Percentiles rank a stretch among this genome's conserved stretches.
Evolutionary conservation across 2,329 filamentous ascomycete species (phyloP).

Genomic region (Aspergillus hortae): DNA sequence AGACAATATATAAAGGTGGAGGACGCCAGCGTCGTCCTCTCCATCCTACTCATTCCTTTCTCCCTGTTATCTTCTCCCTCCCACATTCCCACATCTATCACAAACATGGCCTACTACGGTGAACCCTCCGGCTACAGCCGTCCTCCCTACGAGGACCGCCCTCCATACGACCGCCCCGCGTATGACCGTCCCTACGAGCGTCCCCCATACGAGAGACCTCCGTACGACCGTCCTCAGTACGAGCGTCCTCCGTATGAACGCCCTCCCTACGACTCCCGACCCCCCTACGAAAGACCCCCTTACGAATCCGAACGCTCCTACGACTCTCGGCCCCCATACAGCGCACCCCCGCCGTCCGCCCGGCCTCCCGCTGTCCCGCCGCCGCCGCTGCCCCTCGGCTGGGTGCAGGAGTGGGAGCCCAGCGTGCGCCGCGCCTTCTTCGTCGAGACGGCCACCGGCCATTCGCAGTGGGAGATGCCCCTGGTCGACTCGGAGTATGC

Average conservation of each 20-base stretch:
- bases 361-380: conserved; percentile 42
- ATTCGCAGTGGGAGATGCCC: conserved; percentile 63
- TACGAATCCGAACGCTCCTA: conserved; percentile 16
- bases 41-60: not conserved
- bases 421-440: conserved; percentile 63
- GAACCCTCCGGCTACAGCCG: conserved; percentile 5
- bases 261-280: conserved; percentile 21
- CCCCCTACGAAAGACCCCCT: conserved; percentile 8
- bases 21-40: not conserved
- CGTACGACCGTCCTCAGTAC: conserved; percentile 11
- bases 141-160: conserved; percentile 11
- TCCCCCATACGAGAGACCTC: conserved; percentile 10
- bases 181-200: conserved; percentile 11
- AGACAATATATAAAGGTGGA: not conserved
- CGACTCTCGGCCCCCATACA: conserved; percentile 32
- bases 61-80: not conserved
- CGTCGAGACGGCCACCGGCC: conserved; percentile 58
- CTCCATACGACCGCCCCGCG: conserved; percentile 9
- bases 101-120: conserved; percentile 11
- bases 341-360: conserved; percentile 23
- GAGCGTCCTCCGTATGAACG: conserved; percentile 18
- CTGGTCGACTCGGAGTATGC: conserved; percentile 20
- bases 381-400: conserved; percentile 55
- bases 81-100: conserved; percentile 4
- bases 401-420: conserved; percentile 62